These are phyloP conservation scores for Backusella westeae DNA, from an alignment of 192 early-diverging fungal genomes.

Conservation along the genomic window DNA sequence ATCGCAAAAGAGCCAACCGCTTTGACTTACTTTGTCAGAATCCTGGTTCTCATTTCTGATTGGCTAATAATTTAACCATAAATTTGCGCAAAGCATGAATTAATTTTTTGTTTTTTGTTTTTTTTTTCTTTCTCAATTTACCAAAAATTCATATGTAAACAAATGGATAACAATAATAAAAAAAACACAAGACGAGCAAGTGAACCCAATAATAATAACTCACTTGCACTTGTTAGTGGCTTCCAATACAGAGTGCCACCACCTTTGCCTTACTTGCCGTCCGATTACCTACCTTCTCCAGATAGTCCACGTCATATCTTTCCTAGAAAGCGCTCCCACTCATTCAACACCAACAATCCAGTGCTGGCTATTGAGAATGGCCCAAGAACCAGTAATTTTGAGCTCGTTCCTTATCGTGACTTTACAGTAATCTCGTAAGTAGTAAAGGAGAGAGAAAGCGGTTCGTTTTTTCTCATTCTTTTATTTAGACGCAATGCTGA, in stretches of 20 bases:
- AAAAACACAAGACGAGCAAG: slow-evolving; percentile 2
- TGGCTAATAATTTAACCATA: background rate
- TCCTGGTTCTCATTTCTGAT: background rate
- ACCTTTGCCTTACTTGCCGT: slow-evolving; percentile 29
- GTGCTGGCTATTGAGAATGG: slow-evolving; percentile 1
- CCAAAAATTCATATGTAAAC: background rate
- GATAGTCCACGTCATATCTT: slow-evolving; percentile 29
- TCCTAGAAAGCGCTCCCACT: background rate
- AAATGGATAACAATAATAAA: background rate
- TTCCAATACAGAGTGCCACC: slow-evolving; percentile 13
- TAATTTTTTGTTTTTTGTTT: background rate
- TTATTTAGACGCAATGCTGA: slow-evolving; percentile 35
- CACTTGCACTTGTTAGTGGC: background rate
- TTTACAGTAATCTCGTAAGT: slow-evolving; percentile 58
- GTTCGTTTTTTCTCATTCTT: background rate
- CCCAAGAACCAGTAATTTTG: slow-evolving; percentile 20
- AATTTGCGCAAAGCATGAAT: background rate
- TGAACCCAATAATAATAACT: background rate
- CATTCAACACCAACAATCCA: background rate
- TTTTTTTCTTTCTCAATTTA: background rate
- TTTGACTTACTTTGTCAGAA: too few species aligned
- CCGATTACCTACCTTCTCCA: slow-evolving; percentile 28
- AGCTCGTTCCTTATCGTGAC: slow-evolving; percentile 55
- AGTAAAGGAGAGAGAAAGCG: background rate
- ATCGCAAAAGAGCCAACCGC: too few species aligned